Evolutionary conservation across 805 yeast species (phyloP).

Genomic region (Groenewaldozyma salmanticensis): DNA sequence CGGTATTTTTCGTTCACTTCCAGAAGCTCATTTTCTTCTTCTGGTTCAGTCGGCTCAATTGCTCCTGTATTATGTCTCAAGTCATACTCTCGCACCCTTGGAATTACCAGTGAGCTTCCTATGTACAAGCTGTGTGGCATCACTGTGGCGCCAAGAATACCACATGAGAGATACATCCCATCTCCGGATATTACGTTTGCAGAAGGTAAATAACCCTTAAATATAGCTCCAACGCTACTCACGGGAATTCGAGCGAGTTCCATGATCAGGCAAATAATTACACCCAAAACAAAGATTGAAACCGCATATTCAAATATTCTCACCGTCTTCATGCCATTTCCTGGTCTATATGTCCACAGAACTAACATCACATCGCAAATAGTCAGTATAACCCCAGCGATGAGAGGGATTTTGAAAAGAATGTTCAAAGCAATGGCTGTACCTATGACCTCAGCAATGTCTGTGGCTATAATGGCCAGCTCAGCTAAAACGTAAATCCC

Average conservation of each 20-base stretch:
- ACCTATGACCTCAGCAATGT: constrained; percentile 96
- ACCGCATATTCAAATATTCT: constrained; percentile 78
- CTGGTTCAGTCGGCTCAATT: constrained; percentile 10
- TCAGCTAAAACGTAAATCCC: constrained; percentile 72
- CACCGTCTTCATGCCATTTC: constrained; percentile 68
- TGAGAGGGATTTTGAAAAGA: constrained; percentile 66
- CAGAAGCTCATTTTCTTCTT: neutral
- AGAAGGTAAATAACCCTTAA: constrained; percentile 58
- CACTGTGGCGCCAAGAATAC: constrained; percentile 86
- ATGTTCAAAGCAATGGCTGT: constrained; percentile 90
- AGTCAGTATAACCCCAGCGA: constrained; percentile 76
- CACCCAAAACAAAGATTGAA: constrained; percentile 63
- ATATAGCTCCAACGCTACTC: constrained; percentile 46
- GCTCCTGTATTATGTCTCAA: constrained; percentile 46
- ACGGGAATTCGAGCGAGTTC: constrained; percentile 62
- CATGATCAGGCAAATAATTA: constrained; percentile 76
- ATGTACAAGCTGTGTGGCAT: constrained; percentile 90
- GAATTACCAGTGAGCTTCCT: constrained; percentile 84
- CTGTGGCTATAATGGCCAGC: constrained; percentile 88
- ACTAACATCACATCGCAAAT: constrained; percentile 80
- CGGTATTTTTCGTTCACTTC: constrained; percentile 40
- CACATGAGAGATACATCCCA: constrained; percentile 72
- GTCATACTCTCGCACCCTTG: constrained; percentile 74
- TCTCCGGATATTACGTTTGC: constrained; percentile 41
- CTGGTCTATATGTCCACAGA: constrained; percentile 78